These are phyloP conservation scores for Cucurbita pepo DNA, from an alignment of 306 rosid species.

Conservation along the genomic window DNA sequence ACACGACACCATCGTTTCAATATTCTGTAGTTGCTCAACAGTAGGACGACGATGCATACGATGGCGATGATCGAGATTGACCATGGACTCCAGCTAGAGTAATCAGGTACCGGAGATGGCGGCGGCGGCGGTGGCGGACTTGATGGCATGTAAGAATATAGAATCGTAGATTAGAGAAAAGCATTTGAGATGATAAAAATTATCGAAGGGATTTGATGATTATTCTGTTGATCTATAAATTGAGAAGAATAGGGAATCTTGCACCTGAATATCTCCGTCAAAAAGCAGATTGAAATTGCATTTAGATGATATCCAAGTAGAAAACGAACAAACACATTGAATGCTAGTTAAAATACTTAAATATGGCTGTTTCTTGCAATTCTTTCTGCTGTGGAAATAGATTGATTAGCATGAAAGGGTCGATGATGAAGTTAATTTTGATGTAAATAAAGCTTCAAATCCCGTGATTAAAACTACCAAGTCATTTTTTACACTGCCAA, in stretches of 20 bases:
- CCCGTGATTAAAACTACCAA: constrained; percentile 16
- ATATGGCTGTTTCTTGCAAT: neutral
- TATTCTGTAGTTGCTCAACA: constrained; percentile 5
- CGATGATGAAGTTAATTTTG: constrained; percentile 9
- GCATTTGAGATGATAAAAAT: neutral
- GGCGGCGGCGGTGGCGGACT: neutral
- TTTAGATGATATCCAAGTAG: constrained; percentile 13
- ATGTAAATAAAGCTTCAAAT: constrained; percentile 16
- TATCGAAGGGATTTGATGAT: neutral
- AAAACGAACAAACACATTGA: neutral
- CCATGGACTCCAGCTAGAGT: neutral
- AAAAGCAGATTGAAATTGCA: neutral
- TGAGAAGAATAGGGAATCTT: neutral
- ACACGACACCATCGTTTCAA: neutral
- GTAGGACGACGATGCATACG: constrained; percentile 5
- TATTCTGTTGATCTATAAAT: neutral
- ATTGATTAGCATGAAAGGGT: neutral
- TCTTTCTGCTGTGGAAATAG: neutral
- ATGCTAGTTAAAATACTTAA: constrained; percentile 8
- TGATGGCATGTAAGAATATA: constrained; percentile 7
- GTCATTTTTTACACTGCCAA: constrained; percentile 31
- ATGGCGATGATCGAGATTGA: neutral
- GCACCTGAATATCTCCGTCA: neutral
- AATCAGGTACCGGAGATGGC: neutral
- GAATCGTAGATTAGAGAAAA: neutral